A percentile compares a stretch with the other conserved stretches of the same genome.
phyloP scores from a whole-genome alignment of 225 moss, liverwort and hornwort genomes.

The Pseudisothecium myosuroides region DNA sequence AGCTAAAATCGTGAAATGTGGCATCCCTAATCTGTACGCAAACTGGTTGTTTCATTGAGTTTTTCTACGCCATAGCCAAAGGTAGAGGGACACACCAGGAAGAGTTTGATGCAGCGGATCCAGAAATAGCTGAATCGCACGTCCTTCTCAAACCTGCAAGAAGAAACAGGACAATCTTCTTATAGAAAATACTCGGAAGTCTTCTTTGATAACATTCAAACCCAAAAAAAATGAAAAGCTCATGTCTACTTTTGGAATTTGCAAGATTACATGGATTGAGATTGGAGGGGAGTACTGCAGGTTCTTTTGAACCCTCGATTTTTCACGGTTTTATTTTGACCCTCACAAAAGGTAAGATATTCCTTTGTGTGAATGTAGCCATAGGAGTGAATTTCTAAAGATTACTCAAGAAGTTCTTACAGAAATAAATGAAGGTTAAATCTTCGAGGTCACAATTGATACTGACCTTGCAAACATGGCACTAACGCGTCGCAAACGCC shows the following conservation, averaged over 20 bases:
- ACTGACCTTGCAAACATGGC: constrained; percentile 76
- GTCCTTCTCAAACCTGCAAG: constrained; percentile 77
- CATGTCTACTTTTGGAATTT: not conserved
- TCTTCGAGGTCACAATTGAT: not conserved
- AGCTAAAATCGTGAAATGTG: not conserved
- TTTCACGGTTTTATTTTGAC: too few relatives aligned
- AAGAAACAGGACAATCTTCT: not conserved
- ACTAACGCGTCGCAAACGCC: constrained; percentile 86
- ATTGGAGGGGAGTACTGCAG: not conserved
- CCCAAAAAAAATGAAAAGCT: too few relatives aligned
- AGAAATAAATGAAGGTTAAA: not conserved
- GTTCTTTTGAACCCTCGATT: not conserved
- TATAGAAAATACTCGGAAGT: not conserved
- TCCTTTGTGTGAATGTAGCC: not conserved
- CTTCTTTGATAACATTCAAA: not conserved
- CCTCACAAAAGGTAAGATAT: not conserved
- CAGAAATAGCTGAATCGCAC: constrained; percentile 86
- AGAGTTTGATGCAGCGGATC: constrained; percentile 65
- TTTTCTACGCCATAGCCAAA: not conserved
- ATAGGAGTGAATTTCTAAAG: not conserved
- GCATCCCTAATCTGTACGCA: not conserved
- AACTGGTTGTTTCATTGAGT: not conserved
- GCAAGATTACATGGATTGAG: not conserved
- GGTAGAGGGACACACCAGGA: constrained; percentile 17
- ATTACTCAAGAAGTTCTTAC: not conserved